Percentiles rank a stretch among this genome's conserved stretches.
These are phyloP conservation scores for Claviceps humidiphila DNA, from an alignment of 2,329 filamentous ascomycete genomes.

Conservation along the genomic window DNA sequence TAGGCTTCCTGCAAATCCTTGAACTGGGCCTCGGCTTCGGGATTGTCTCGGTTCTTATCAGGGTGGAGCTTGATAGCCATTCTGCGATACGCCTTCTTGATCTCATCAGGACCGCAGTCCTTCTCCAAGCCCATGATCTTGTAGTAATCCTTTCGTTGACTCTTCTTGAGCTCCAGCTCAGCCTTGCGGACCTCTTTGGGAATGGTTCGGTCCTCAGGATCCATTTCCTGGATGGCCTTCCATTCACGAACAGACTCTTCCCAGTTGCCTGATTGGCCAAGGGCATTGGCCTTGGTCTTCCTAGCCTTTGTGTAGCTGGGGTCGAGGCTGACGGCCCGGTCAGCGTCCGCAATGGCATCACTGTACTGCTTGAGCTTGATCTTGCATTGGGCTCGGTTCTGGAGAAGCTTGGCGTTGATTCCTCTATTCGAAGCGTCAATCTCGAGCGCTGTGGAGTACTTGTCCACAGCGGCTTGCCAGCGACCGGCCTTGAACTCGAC, in stretches of 20 bases:
- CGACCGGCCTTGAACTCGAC: constrained; percentile 73
- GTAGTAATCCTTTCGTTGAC: constrained; percentile 95
- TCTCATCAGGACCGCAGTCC: constrained; percentile 67
- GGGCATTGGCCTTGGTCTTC: constrained; percentile 84
- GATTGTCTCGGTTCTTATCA: constrained; percentile 90
- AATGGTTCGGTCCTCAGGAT: constrained; percentile 69
- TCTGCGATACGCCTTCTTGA: constrained; percentile 96
- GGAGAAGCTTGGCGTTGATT: constrained; percentile 87
- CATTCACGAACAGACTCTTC: constrained; percentile 81
- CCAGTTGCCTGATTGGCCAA: constrained; percentile 78
- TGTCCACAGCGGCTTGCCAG: constrained; percentile 68
- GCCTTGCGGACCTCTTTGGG: constrained; percentile 77
- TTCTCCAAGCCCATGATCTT: constrained; percentile 88
- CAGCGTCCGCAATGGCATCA: constrained; percentile 73
- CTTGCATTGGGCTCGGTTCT: constrained; percentile 81
- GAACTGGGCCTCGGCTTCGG: constrained; percentile 76
- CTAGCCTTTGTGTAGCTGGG: constrained; percentile 78
- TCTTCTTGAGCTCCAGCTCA: constrained; percentile 95
- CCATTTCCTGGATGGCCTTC: constrained; percentile 72
- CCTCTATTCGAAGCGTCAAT: constrained; percentile 81
- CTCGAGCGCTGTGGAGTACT: constrained; percentile 70
- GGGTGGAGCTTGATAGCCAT: constrained; percentile 89
- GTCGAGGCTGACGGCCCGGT: constrained; percentile 70
- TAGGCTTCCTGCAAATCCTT: constrained; percentile 98
- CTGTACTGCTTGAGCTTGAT: constrained; percentile 75